Base-by-base conservation (phyloP, 2,329 filamentous ascomycete genomes). In the Aspergillus arachidicola region DNA sequence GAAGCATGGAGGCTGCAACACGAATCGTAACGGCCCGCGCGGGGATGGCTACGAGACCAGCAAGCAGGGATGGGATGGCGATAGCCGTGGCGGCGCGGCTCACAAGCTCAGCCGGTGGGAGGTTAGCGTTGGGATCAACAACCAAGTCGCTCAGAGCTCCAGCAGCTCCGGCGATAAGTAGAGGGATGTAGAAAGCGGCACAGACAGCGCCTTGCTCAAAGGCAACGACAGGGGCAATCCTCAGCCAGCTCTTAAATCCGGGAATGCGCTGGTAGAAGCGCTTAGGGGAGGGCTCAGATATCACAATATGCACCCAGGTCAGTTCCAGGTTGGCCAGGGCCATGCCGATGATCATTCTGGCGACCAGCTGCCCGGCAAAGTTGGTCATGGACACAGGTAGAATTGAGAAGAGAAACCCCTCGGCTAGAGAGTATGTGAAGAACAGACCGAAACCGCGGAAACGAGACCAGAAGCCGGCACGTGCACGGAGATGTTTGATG, bases 271-370 rank as follows among this genome's bases (percentile, higher is more conserved):
- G 81, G 79, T 85, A 91, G 82, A 90, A 92, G 70, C 80, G 80
- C 75, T 86, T 85, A 55, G 82, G 73, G 61, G 85, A 89, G 5
- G 88, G 87, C 57, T 87, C 83, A 1, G 92, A 89, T 73, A 97
- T 93, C 75, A 96, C 87, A 71, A 91, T 89, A 77, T 96, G 93
- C 2, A 93, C 91, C 93, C 93, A 97, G 61, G 87, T 85, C 69
- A 93, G 86, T 75, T 87, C 86, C 64, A 94, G 77, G 72, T 90
- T 90, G 38, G 89, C 86, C 30, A 91, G 82, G 26, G 85, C 77
- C 23, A 94, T 76, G 54, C 86, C 83, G 26, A 87, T 82, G 51
- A 90, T 64, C 53, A 89, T 83, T 58, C 83, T 83, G 59, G 82
- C 81, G 60, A 91, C 38, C 28, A 80, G 73, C 71, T 79, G 67